Base-by-base conservation (phyloP, 2,329 filamentous ascomycete genomes). In the Pseudogymnoascus sp. region DNA sequence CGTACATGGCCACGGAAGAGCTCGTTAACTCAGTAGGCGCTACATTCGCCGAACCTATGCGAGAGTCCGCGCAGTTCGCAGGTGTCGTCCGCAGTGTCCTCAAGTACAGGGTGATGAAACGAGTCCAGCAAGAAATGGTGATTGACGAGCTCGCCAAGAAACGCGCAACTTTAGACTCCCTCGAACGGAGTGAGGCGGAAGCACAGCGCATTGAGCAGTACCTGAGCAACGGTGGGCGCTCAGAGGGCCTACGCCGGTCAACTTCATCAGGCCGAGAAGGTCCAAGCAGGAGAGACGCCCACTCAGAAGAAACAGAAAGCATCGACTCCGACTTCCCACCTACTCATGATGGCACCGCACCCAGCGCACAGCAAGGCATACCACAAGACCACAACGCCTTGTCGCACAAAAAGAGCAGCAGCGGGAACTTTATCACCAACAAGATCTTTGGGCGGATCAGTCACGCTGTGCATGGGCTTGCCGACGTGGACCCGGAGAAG, bases 91-190 rank as follows among this genome's bases (percentile, higher is more conserved):
- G 93, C 45, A 90, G 81, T 68, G 93, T 99, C 36, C 79, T 99
- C 63, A 86, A 90, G 68, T 99, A 97, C 74, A 83, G 95, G 14
- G 88, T 97, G 2, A 79, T 97, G 66, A 99, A 99, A 79, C 85
- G 95, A 57, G 91, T 99, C 62, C 95, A 99, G 73, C 92, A 97
- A 75, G 95, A 99, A 73, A 93, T 97, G 87, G 97, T 95, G 1
- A 88, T 88, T 51, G 95, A 99, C 65, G 93, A 99, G 71, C 80
- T 99, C 10, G 84, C 88, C 63, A 96, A 93, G 80, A 97, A 97
- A 79, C 86, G 84, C 70, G 79, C 83, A 2, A 81, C 95, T 11
- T 81, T 99, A 12, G 91, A 96, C 51, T 89, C 93, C 59, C 79
- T 99, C n/a, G 95, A 99, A 77, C 86, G 87, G 64, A 97, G 93